A percentile compares a stretch with the other conserved stretches of the same genome.
Evolutionary conservation across 805 yeast genomes (phyloP).

Genomic region (Monosporozyma unispora): DNA sequence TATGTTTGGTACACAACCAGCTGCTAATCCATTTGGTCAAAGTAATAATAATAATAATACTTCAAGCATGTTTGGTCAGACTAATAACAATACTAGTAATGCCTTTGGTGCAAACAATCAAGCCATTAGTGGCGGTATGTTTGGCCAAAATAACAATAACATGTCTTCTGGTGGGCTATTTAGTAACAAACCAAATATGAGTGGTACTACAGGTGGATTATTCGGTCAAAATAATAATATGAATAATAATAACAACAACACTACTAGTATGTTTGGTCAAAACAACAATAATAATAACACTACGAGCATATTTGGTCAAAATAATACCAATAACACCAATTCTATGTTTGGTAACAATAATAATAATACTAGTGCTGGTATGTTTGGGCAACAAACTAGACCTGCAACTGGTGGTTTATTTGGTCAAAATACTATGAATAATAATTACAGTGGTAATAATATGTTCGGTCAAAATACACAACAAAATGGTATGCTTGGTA

Average conservation of each 20-base stretch:
- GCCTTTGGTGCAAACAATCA: slow-evolving; percentile 3
- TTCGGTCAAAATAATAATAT: slow-evolving; percentile 24
- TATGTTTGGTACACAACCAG: slow-evolving; percentile 19
- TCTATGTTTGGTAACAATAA: slow-evolving; percentile 29
- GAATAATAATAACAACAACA: slow-evolving; percentile 6
- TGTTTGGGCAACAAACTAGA: slow-evolving; percentile 14
- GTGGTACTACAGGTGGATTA: slow-evolving; percentile 14
- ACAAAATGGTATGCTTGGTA: slow-evolving; percentile 28
- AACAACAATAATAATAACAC: slow-evolving; percentile 12
- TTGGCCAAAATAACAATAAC: slow-evolving; percentile 28
- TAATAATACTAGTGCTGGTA: slow-evolving; percentile 12
- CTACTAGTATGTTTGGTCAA: slow-evolving; percentile 32
- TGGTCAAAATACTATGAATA: slow-evolving; percentile 4
- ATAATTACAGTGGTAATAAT: slow-evolving; percentile 13
- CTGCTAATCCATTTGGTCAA: slow-evolving; percentile 11
- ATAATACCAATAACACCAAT: slow-evolving; percentile 9
- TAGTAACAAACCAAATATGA: slow-evolving; percentile 22
- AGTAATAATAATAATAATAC: slow-evolving; percentile 9
- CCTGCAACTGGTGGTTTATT: slow-evolving; percentile 9
- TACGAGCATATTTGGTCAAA: slow-evolving; percentile 22
- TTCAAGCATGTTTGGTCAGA: slow-evolving; percentile 22
- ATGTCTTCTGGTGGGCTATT: slow-evolving; percentile 25
- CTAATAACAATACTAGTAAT: slow-evolving; percentile 16
- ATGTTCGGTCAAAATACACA: slow-evolving; percentile 32
- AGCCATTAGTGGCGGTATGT: slow-evolving; percentile 20